phyloP scores from a whole-genome alignment of 768 basidiomycete species.

The Leccinum ochraceum region DNA sequence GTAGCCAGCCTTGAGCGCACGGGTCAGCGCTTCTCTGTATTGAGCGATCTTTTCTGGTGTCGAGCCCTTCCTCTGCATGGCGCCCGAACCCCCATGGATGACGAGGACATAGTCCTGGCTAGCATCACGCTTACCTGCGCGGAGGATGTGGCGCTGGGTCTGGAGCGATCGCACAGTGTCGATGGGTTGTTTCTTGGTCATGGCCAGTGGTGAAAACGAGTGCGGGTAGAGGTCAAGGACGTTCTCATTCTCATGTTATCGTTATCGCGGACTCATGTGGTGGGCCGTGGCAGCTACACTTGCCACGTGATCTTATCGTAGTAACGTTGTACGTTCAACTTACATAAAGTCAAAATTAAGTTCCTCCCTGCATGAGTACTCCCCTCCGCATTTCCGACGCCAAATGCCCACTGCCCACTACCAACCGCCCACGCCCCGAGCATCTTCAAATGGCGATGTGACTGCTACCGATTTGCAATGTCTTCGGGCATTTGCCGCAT shows the following conservation, averaged over 20 bases:
- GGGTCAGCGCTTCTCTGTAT: slow-evolving; percentile 56
- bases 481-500: too few relatives aligned
- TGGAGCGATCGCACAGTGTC: background rate
- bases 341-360: too few relatives aligned
- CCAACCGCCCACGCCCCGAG: too few relatives aligned
- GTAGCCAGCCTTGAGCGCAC: slow-evolving; percentile 63
- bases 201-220: background rate
- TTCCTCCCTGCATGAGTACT: too few relatives aligned
- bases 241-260: background rate
- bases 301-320: too few relatives aligned
- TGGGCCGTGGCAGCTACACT: too few relatives aligned
- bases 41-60: slow-evolving; percentile 59
- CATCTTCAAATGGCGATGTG: too few relatives aligned
- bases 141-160: slow-evolving; percentile 3
- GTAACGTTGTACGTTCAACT: too few relatives aligned
- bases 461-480: too few relatives aligned
- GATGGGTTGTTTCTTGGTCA: slow-evolving; percentile 9
- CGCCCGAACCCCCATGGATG: slow-evolving; percentile 82
- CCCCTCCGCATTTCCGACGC: too few relatives aligned
- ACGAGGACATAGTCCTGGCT: slow-evolving; percentile 48
- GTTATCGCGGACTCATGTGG: background rate
- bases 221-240: background rate
- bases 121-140: slow-evolving; percentile 6
- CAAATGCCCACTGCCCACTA: too few relatives aligned
- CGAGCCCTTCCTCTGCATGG: slow-evolving; percentile 55